Base-by-base conservation (phyloP, 441 rosid genomes). In the Gossypium davidsonii region DNA sequence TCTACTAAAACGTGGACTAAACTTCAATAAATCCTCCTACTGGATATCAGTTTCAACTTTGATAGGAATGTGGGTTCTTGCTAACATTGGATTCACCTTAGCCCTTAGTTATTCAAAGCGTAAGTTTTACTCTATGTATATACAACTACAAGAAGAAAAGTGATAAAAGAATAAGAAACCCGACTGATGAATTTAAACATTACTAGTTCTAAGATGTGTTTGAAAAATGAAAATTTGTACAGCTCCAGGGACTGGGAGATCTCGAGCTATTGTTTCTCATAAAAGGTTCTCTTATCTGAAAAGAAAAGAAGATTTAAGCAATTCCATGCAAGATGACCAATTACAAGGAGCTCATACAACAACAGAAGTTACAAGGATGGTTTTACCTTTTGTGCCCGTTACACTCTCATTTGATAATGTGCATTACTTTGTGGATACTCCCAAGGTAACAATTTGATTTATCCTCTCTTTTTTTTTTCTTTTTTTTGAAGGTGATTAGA, bases 1-100 rank as follows among this genome's bases (percentile, higher is more conserved):
- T 56, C 73, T 85, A 57, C 53, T 3, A 31, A 73, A 67, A 5
- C 79, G 49, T 1, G 87, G 87, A 11, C 59, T 85, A 2, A 62
- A 83, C 72, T 83, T 76, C 72, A 6, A 26, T 3, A 72, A 74
- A 0, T 67, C 75, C 76, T 85, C 67, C 26, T 81, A 80, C 67
- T 83, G 85, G 87, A 70, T 82, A 70, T 79, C 85, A 20, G 21
- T 79, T 3, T 80, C 55, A 39, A 85, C 76, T 49, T 72, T 85
- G 39, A 9, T 85, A 28, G 89, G 89, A 52, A 80, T 79, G 60
- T 78, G 83, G 74, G 4, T 80, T 9, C 18, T 85, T 48, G 74
- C 77, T 25, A 81, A 82, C 42, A 18, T 61, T 34, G 79, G 83
- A 58, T 83, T 85, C 68, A 70, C 73, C 68, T 61, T 75, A 4